Base-by-base conservation (phyloP, 306 rosid genomes). In the Prunus dulcis region DNA sequence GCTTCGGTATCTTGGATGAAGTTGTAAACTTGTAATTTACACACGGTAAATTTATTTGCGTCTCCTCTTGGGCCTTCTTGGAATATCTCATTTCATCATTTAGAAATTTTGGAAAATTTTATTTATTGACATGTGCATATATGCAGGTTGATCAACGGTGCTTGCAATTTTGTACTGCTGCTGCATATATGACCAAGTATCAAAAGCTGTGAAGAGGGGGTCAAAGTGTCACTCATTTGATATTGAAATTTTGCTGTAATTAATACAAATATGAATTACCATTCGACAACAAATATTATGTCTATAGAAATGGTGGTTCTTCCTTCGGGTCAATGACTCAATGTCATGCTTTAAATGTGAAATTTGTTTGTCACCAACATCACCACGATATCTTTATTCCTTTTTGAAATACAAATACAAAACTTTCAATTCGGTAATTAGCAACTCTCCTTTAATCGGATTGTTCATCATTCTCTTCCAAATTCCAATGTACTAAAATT, bases 1-100 rank as follows among this genome's bases (percentile, higher is more conserved):
- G 84, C 97, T 95, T 73, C 97, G 97, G 80, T 92, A 92, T 82
- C 99, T 95, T 74, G 97, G 93, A 80, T 92, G 79, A 87, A 84
- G 77, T 57, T 78, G 72, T 69, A 43, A 85, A 83, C 73, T 63
- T 79, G 69, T 70, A 46, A 76, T 76, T 67, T 78, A 74, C 67
- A 69, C 85, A 38, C 56, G 96, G 94, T 88, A 51, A 87, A 85
- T 73, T 51, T 23, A 46, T 51, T 22, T 2, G 6, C 8, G 22
- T 69, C 63, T 17, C 14, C 71, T 22, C 30, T 49, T 22, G 27
- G 9, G 2, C 57, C 46, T 38, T 53, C 25, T 10, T 32, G 20
- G 30, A 38, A 38, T 38, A 49, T 49, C 53, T 13, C 53, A 46
- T 53, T 14, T 43, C 47, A 18, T 23, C 3, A 58, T 25, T 49